phyloP scores from a whole-genome alignment of 2,329 filamentous ascomycete species.

The Venturia nashicola region DNA sequence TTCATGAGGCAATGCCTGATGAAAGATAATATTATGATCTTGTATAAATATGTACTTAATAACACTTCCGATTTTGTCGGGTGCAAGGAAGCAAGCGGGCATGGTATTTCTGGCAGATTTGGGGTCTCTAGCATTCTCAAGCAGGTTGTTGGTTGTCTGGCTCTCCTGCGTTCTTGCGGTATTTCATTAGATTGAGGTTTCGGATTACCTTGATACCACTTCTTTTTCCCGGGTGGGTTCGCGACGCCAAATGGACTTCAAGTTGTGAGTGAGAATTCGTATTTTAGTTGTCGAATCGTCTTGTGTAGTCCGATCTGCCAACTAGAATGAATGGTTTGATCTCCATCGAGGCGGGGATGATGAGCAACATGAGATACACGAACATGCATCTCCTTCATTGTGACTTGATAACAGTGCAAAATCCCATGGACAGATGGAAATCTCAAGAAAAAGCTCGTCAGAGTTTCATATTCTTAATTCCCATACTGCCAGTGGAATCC shows the following conservation, averaged over 20 bases:
- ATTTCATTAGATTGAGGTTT: neutral
- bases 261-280: neutral
- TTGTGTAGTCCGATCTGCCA: no score
- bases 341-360: no score
- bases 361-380: no score
- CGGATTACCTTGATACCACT: neutral
- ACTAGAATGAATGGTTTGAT: no score
- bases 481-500: no score
- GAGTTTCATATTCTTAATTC: no score
- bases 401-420: no score
- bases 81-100: neutral
- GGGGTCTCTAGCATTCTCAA: neutral
- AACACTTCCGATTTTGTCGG: neutral
- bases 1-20: neutral
- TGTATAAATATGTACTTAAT: neutral
- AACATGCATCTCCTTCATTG: no score
- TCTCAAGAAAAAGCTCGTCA: no score
- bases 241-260: neutral
- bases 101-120: neutral
- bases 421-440: no score
- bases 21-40: neutral
- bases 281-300: no score
- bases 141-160: neutral
- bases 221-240: neutral
- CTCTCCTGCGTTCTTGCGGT: neutral